These are phyloP conservation scores for Citrus reticulata DNA, from an alignment of 345 rosid genomes.

Conservation along the genomic window DNA sequence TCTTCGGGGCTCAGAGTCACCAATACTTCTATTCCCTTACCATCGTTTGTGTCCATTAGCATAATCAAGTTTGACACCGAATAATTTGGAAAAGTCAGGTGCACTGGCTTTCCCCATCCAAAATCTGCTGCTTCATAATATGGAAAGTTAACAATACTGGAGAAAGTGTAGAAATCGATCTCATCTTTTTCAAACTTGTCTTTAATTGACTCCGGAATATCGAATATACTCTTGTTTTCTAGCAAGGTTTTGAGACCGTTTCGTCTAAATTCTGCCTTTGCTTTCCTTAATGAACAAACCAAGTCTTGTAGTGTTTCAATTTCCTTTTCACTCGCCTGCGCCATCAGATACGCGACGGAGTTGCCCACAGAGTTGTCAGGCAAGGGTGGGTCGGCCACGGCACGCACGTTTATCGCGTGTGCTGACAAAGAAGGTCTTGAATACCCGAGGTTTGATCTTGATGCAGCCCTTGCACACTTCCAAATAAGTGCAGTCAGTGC, in stretches of 20 bases:
- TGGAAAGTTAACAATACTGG: constrained; percentile 1
- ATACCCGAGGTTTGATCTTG: neutral
- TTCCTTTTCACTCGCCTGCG: constrained; percentile 19
- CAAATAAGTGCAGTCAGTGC: constrained; percentile 25
- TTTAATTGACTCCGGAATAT: constrained; percentile 13
- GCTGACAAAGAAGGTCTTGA: neutral
- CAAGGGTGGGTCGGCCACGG: neutral
- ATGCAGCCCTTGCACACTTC: constrained; percentile 14
- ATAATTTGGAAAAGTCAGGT: constrained; percentile 18
- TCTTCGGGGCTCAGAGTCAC: constrained; percentile 17
- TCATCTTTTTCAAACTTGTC: constrained; percentile 13
- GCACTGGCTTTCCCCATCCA: constrained; percentile 37
- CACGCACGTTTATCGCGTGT: constrained; percentile 1
- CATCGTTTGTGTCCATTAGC: constrained; percentile 11
- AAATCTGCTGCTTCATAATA: constrained; percentile 27
- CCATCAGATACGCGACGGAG: constrained; percentile 8
- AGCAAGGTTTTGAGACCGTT: neutral
- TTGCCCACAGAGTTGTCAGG: constrained; percentile 7
- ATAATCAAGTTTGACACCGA: neutral
- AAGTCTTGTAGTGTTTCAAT: constrained; percentile 21
- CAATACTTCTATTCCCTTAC: constrained; percentile 10
- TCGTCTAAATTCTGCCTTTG: constrained; percentile 21
- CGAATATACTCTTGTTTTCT: neutral
- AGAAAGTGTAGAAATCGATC: neutral
- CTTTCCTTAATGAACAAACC: constrained; percentile 14